Percentiles rank a stretch among this genome's conserved stretches.
phyloP scores from a whole-genome alignment of 176 grass and related monocot genomes.

The Neostapfia colusana region DNA sequence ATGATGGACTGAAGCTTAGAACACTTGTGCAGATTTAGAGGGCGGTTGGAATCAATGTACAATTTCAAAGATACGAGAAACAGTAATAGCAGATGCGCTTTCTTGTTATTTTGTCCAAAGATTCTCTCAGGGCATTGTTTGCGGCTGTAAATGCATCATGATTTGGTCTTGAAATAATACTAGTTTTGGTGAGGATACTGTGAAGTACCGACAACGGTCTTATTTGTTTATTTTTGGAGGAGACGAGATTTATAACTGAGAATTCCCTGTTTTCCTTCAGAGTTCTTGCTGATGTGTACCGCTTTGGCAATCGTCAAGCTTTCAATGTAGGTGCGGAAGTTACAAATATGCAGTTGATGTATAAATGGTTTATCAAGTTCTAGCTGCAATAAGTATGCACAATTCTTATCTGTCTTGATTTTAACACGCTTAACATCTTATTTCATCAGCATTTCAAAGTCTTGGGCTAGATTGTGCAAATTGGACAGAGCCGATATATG shows the following conservation, averaged over 20 bases:
- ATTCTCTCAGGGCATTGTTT: background rate
- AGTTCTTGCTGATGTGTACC: constrained; percentile 81
- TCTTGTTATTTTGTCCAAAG: background rate
- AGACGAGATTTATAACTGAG: background rate
- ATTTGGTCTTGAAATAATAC: background rate
- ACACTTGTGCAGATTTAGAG: background rate
- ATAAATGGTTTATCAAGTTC: constrained; percentile 12
- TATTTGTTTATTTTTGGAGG: background rate
- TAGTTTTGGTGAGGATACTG: background rate
- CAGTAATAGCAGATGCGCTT: background rate
- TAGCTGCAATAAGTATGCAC: background rate
- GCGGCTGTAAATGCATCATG: background rate
- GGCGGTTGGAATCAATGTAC: background rate
- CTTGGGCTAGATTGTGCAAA: constrained; percentile 94
- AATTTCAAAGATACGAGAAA: background rate
- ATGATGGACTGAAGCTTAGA: background rate
- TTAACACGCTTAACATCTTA: background rate
- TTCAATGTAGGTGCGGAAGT: constrained; percentile 91
- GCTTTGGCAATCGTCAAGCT: constrained; percentile 69
- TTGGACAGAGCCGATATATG: constrained; percentile 91
- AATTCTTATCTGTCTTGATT: constrained; percentile 9
- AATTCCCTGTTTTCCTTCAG: constrained; percentile 39
- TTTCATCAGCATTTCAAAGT: constrained; percentile 75
- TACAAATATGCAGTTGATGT: constrained; percentile 30
- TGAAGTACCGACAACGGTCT: background rate